These are phyloP conservation scores for Leptomonas pyrrhocoris DNA, from an alignment of 208 protist species.

Conservation along the genomic window DNA sequence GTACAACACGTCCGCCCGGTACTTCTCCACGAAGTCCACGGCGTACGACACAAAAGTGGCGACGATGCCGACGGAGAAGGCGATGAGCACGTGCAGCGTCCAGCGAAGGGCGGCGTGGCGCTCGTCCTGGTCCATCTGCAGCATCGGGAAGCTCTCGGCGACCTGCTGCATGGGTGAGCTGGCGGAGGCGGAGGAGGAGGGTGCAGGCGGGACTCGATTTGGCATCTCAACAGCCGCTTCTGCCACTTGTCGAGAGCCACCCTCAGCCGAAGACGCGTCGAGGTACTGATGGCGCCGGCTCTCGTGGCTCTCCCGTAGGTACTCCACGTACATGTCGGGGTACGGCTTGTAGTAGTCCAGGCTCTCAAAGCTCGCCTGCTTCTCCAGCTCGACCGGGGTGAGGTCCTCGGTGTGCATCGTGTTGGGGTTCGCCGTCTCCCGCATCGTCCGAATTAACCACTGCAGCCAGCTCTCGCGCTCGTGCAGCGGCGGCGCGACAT, in stretches of 20 bases:
- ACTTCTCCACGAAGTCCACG: constrained; percentile 68
- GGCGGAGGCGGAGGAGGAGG: not conserved
- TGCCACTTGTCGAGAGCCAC: constrained; percentile 17
- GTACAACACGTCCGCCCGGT: constrained; percentile 46
- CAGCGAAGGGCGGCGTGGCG: constrained; percentile 75
- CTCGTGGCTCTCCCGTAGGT: constrained; percentile 53
- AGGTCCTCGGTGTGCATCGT: constrained; percentile 53
- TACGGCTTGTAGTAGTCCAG: constrained; percentile 88
- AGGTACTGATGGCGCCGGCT: constrained; percentile 17
- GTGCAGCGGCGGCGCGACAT: constrained; percentile 10
- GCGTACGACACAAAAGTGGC: constrained; percentile 73
- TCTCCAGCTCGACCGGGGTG: constrained; percentile 46
- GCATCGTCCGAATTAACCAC: constrained; percentile 37
- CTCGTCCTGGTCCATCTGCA: constrained; percentile 55
- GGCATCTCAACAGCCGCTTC: not conserved
- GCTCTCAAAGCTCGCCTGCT: constrained; percentile 80
- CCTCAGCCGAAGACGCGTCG: constrained; percentile 3
- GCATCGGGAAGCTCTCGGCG: constrained; percentile 19
- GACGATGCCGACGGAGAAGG: constrained; percentile 76
- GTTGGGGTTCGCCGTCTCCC: constrained; percentile 70
- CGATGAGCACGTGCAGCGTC: constrained; percentile 84
- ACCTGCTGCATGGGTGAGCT: constrained; percentile 15
- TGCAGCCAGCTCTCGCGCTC: constrained; percentile 16
- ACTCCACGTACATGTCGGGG: constrained; percentile 78
- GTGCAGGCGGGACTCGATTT: too few relatives aligned